Evolutionary conservation across 225 moss, liverwort and hornwort genomes (phyloP), one percentile per base, ranked within the genome.

Genomic region (Pseudoscleropodium purum): DNA sequence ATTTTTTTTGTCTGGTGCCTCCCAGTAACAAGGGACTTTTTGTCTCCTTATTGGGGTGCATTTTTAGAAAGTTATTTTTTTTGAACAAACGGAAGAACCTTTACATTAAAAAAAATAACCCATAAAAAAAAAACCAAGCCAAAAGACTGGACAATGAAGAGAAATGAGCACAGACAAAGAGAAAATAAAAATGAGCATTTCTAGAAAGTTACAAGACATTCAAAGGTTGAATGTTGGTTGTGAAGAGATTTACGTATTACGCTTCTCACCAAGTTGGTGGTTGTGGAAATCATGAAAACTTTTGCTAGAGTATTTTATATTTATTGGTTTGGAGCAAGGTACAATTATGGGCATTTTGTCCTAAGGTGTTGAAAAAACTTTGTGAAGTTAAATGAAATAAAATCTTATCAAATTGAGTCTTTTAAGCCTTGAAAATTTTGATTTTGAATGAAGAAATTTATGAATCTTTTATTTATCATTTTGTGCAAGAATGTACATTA

Each of bases 301-400:
- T 72, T 43, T 15, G 9, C 9, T 15, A 72, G 27, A 8, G 6
- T 27, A 72, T 1, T 3, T 3, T 23, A n/a, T 11, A 19, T n/a
- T 4, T 11, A n/a, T 69, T 0, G 24, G n/a, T 23, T 69, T 0
- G 24, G 39, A 7, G 4, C 0, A 13, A 0, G 23, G 13, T 69
- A 4, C 0, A 2, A 70, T 70, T 39, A 24, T 7, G 24, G 7
- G 13, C 13, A 7, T n/a, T 39, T 13, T n/a, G 7, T 23, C 13
- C 9, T 24, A n/a, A 45, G 2, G 45, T 45, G 6, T 74, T 7
- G 18, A 30, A 30, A 30, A 17, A 10, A 10, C 5, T 19, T 45
- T 74, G 47, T 30, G 2, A 43, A 27, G 29, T 72, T 26, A 47
- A 47, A 30, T 75, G 30, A 75, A 34, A 51, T 33, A 7, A 13